Percentiles rank a stretch among this genome's conserved stretches.
These are phyloP conservation scores for Xylaria sp. DNA, from an alignment of 2,329 filamentous ascomycete species.

Conservation along the genomic window DNA sequence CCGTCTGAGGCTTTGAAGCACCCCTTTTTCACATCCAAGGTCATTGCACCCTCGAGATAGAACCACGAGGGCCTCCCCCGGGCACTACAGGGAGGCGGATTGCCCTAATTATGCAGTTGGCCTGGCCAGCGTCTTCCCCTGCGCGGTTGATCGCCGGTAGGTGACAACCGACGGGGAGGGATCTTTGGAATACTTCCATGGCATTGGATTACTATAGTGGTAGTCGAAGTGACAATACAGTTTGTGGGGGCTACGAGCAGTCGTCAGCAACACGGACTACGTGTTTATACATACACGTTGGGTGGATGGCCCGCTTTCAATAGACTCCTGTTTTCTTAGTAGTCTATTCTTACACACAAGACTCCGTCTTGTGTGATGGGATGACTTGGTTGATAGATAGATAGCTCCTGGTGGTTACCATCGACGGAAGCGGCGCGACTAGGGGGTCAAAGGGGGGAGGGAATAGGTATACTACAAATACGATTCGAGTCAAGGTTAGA, in stretches of 20 bases:
- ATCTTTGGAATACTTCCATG: slow-evolving; percentile 3
- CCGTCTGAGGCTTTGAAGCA: slow-evolving; percentile 85
- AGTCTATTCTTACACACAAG: too few species aligned
- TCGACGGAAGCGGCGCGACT: too few species aligned
- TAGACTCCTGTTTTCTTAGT: not conserved
- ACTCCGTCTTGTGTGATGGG: not conserved
- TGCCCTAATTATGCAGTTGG: not conserved
- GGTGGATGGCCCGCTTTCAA: not conserved
- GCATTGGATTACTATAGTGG: not conserved
- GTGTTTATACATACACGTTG: not conserved
- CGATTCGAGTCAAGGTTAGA: too few species aligned
- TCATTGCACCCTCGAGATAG: slow-evolving; percentile 30
- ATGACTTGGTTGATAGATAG: not conserved
- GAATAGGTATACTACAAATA: too few species aligned
- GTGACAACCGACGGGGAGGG: not conserved
- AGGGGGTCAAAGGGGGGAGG: too few species aligned
- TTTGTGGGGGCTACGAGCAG: not conserved
- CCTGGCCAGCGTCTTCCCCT: not conserved
- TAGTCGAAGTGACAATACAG: not conserved
- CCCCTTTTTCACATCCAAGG: slow-evolving; percentile 71
- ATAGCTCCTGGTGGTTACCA: too few species aligned
- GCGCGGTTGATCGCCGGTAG: not conserved
- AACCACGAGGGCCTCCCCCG: slow-evolving; percentile 3
- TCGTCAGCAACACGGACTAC: not conserved
- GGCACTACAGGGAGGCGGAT: slow-evolving; percentile 1